Evolutionary conservation across 148 eudicot species (phyloP).

Genomic region (Persicaria tinctoria): DNA sequence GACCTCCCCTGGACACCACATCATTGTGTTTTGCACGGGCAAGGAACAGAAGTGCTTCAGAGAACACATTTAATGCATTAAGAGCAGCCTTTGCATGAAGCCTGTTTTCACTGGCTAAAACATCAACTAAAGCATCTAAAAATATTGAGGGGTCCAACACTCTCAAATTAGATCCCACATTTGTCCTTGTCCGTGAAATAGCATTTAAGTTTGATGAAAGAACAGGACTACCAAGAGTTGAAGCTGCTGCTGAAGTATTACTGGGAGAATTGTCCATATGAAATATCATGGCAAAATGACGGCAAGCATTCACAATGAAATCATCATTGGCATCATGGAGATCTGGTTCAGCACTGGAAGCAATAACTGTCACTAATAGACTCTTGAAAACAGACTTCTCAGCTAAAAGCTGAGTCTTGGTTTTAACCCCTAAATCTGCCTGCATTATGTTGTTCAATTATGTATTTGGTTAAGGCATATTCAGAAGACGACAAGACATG

Average conservation of each 20-base stretch:
- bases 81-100: constrained; percentile 88
- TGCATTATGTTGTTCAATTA: constrained; percentile 18
- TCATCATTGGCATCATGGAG: constrained; percentile 67
- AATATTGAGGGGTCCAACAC: constrained; percentile 92
- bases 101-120: constrained; percentile 92
- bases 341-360: constrained; percentile 83
- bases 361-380: constrained; percentile 82
- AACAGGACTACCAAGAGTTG: constrained; percentile 44
- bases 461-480: background rate
- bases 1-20: constrained; percentile 77
- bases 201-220: constrained; percentile 36
- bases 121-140: constrained; percentile 91
- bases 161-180: constrained; percentile 55
- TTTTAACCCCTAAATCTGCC: constrained; percentile 97
- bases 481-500: background rate
- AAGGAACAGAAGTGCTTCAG: constrained; percentile 79
- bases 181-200: constrained; percentile 42
- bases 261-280: constrained; percentile 54
- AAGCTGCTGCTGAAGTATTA: constrained; percentile 33
- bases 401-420: constrained; percentile 97
- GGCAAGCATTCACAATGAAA: constrained; percentile 66
- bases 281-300: constrained; percentile 87
- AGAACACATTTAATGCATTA: constrained; percentile 59
- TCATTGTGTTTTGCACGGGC: constrained; percentile 76
- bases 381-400: constrained; percentile 92